Evolutionary conservation across 2,329 filamentous ascomycete species (phyloP).

Genomic region (Rosellinia necatrix): DNA sequence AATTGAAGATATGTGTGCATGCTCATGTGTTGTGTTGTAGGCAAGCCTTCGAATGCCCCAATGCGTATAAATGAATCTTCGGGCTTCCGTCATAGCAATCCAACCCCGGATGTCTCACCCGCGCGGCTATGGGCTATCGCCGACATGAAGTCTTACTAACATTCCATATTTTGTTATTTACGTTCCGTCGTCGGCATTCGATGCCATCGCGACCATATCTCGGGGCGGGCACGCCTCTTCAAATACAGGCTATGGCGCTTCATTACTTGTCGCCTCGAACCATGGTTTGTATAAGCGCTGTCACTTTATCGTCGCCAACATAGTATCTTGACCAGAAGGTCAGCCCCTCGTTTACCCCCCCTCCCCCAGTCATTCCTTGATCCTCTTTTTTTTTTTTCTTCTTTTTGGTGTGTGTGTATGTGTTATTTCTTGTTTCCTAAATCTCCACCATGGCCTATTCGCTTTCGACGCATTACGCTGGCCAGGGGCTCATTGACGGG

Average conservation of each 20-base stretch:
- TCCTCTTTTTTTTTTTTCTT: slow-evolving; percentile 12
- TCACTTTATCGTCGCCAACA: slow-evolving; percentile 18
- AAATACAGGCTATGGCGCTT: slow-evolving; percentile 25
- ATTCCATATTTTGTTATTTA: slow-evolving; percentile 31
- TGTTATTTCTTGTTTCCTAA: not conserved
- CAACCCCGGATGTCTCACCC: slow-evolving; percentile 33
- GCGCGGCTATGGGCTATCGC: slow-evolving; percentile 18
- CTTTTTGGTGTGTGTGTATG: too few species aligned
- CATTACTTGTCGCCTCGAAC: not conserved
- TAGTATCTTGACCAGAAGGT: slow-evolving; percentile 30
- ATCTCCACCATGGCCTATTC: slow-evolving; percentile 36
- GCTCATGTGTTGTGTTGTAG: not conserved
- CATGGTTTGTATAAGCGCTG: slow-evolving; percentile 12
- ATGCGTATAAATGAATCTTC: not conserved
- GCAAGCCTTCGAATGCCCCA: not conserved
- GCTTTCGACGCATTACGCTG: slow-evolving; percentile 40
- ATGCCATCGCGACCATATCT: slow-evolving; percentile 23
- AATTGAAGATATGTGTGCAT: not conserved
- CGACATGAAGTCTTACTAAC: slow-evolving; percentile 34
- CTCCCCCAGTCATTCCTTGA: slow-evolving; percentile 37
- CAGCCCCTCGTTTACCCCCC: slow-evolving; percentile 24
- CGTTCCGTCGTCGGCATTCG: slow-evolving; percentile 34
- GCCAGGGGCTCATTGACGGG: slow-evolving; percentile 41
- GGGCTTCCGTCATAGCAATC: not conserved
- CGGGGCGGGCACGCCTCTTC: slow-evolving; percentile 19